Base-by-base conservation (phyloP, 148 eudicot species). In the Vaccinium darrowii region DNA sequence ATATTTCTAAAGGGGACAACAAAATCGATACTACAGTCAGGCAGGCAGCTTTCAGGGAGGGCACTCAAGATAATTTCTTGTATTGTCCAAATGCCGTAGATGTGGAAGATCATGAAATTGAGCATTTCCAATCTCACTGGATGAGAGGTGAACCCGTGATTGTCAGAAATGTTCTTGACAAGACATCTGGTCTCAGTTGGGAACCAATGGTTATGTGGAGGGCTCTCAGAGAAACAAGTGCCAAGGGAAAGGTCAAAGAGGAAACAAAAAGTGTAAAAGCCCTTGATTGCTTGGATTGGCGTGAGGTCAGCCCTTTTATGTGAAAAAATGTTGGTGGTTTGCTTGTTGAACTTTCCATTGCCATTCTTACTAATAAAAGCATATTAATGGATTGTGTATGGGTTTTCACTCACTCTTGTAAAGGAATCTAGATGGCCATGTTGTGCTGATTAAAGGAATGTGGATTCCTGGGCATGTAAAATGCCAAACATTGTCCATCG, bases 61-160 rank as follows among this genome's bases (percentile, higher is more conserved):
- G 89, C 33, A 85, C 78, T 80, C 81, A 82, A 75, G 98, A 94
- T 69, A 94, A 95, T 81, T 87, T 87, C 87, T 83, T 97, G n/a
- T 93, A 94, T 86, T 90, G 93, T 85, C 98, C 96, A 47, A 89
- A 88, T 88, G 93, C 91, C 82, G 54, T 76, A 58, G 78, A 88
- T 39, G 78, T 83, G 7, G 86, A 84, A 83, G 90, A 89, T 80
- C 80, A 49, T 84, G 92, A 90, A 27, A 85, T 89, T 75, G 91
- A 90, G 83, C 99, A 97, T 93, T 97, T 97, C 86, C 98, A 95
- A 88, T 79, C 80, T 92, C 99, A 97, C 81, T 97, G 99, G 99
- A 87, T 60, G 43, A 91, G 82, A 87, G 99, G 94, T 83, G 97
- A 97, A 81, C 98, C 99, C 56, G 95, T 97, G 14, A 91, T 97